Evolutionary conservation across 2,329 filamentous ascomycete species (phyloP).

Genomic region (Colletotrichum sp.): DNA sequence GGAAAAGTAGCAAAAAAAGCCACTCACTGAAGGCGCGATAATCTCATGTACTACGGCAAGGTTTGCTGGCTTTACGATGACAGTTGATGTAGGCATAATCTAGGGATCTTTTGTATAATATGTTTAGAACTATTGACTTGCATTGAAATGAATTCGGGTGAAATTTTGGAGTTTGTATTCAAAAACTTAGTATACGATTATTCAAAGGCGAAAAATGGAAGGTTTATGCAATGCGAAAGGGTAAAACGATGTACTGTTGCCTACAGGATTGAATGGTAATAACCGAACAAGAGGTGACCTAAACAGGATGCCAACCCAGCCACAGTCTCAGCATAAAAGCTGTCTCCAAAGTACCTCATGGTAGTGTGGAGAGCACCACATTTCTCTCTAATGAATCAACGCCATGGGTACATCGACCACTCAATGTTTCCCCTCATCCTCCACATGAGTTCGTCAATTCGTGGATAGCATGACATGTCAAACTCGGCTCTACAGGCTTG

Average conservation of each 20-base stretch:
- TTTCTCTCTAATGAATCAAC: neutral
- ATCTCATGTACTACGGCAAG: neutral
- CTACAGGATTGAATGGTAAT: neutral
- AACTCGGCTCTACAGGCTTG: neutral
- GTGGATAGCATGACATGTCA: neutral
- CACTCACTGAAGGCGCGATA: neutral
- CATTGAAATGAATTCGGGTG: neutral
- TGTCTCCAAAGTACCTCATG: neutral
- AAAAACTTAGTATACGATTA: no score
- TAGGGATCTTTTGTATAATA: neutral
- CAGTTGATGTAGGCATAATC: neutral
- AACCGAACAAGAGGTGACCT: neutral
- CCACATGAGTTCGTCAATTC: neutral
- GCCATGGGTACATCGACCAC: neutral
- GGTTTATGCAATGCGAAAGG: neutral
- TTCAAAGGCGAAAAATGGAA: neutral
- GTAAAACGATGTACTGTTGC: neutral
- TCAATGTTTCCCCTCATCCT: neutral
- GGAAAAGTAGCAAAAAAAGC: neutral
- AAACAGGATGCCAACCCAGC: neutral
- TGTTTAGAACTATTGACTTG: neutral
- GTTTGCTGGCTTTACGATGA: neutral
- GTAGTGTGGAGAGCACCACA: neutral
- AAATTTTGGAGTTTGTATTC: neutral
- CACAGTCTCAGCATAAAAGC: neutral